These are phyloP conservation scores for Leccinum longicurvipes DNA, from an alignment of 768 basidiomycete species.

Conservation along the genomic window DNA sequence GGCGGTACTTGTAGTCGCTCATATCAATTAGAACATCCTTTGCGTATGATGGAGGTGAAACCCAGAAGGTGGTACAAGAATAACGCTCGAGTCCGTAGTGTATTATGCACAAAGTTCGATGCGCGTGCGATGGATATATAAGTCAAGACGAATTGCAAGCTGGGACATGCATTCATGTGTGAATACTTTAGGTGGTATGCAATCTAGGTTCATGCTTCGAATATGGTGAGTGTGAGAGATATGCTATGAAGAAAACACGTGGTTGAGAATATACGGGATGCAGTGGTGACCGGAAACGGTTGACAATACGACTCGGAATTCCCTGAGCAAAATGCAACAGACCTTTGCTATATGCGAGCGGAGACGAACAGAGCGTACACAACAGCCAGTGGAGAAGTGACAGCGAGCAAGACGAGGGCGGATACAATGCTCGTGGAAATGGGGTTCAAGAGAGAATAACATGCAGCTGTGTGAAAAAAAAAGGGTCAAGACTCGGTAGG, in stretches of 20 bases:
- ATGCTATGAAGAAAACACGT: constrained; percentile 7
- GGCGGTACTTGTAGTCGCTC: neutral
- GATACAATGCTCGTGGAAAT: constrained; percentile 14
- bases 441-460: constrained; percentile 6
- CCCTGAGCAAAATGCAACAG: neutral
- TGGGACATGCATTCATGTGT: neutral
- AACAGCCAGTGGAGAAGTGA: constrained; percentile 17
- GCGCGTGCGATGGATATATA: constrained; percentile 5
- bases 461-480: constrained; percentile 9
- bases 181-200: constrained; percentile 12
- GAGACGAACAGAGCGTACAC: constrained; percentile 15
- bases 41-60: constrained; percentile 5
- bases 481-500: neutral
- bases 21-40: constrained; percentile 3
- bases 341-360: neutral
- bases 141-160: constrained; percentile 8
- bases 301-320: neutral
- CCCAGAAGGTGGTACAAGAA: constrained; percentile 18
- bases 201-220: constrained; percentile 16
- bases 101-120: constrained; percentile 13
- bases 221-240: constrained; percentile 3
- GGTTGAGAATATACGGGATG: neutral
- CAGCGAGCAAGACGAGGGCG: constrained; percentile 13
- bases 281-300: neutral
- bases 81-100: constrained; percentile 5